Percentiles rank a stretch among this genome's conserved stretches.
Evolutionary conservation across 805 yeast genomes (phyloP).

Genomic region (Geotrichum ghanense): DNA sequence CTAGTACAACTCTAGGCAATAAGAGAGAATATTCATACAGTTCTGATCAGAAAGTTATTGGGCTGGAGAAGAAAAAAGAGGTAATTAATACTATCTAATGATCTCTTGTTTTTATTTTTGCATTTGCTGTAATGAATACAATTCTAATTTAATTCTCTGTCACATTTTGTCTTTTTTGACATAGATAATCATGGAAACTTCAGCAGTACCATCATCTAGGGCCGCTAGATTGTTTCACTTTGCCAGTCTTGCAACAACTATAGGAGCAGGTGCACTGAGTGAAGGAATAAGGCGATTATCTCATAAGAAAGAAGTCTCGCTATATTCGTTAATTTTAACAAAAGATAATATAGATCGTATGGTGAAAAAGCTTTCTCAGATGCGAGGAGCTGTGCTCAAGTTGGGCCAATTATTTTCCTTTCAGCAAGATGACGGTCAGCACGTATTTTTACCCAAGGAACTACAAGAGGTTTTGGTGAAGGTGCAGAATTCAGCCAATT

Average conservation of each 20-base stretch:
- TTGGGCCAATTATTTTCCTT: slow-evolving; percentile 93
- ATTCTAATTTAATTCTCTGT: too few species aligned
- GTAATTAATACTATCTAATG: not conserved
- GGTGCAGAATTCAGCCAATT: slow-evolving; percentile 91
- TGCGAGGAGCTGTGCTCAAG: slow-evolving; percentile 98
- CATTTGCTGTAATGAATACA: not conserved
- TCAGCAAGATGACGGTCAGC: slow-evolving; percentile 32
- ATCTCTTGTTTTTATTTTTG: too few species aligned
- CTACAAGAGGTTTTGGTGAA: slow-evolving; percentile 67
- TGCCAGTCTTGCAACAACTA: slow-evolving; percentile 83
- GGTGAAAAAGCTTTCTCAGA: slow-evolving; percentile 77
- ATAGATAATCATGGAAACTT: slow-evolving; percentile 40
- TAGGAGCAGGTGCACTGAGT: slow-evolving; percentile 72
- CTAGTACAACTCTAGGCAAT: not conserved
- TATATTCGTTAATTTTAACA: slow-evolving; percentile 53
- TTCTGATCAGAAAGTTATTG: not conserved
- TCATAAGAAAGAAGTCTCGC: slow-evolving; percentile 6
- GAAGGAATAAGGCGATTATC: slow-evolving; percentile 59
- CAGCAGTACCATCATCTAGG: slow-evolving; percentile 82
- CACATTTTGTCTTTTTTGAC: slow-evolving; percentile 10
- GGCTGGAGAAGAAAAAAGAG: not conserved
- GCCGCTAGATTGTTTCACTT: slow-evolving; percentile 86
- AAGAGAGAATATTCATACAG: not conserved
- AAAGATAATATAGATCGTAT: slow-evolving; percentile 79
- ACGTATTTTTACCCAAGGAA: slow-evolving; percentile 66